These are phyloP conservation scores for Trypanosoma platydactyli DNA, from an alignment of 208 protist species.

Conservation along the genomic window DNA sequence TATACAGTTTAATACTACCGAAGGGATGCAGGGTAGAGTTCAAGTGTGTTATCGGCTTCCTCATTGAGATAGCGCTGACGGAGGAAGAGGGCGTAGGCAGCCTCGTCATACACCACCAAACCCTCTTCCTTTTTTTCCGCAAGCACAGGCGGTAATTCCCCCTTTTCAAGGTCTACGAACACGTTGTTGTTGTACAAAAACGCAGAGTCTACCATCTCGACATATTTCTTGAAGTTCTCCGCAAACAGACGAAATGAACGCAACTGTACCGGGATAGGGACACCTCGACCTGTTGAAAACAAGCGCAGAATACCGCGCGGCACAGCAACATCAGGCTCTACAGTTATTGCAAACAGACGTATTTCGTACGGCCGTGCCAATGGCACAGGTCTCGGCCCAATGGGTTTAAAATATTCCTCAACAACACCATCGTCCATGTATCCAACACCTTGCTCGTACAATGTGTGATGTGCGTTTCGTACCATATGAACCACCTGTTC, in stretches of 20 bases:
- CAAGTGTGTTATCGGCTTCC: constrained; percentile 58
- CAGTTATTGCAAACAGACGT: constrained; percentile 77
- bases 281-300: constrained; percentile 75
- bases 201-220: constrained; percentile 52
- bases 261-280: constrained; percentile 77
- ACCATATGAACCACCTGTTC: constrained; percentile 79
- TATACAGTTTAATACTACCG: neutral
- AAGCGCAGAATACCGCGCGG: constrained; percentile 84
- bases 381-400: constrained; percentile 33
- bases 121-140: constrained; percentile 45
- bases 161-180: constrained; percentile 75
- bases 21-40: constrained; percentile 41
- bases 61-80: constrained; percentile 66
- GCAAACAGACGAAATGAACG: constrained; percentile 88
- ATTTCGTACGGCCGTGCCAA: constrained; percentile 71
- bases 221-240: constrained; percentile 76
- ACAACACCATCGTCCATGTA: constrained; percentile 40
- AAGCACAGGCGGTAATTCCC: constrained; percentile 74
- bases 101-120: constrained; percentile 58
- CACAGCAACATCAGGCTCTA: constrained; percentile 83
- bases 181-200: constrained; percentile 90
- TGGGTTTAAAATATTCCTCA: constrained; percentile 72
- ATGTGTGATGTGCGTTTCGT: constrained; percentile 63
- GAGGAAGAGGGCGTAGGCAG: constrained; percentile 69
- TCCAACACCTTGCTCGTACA: constrained; percentile 72